phyloP scores from a whole-genome alignment of 345 rosid species.

The Eucalyptus dawsonii region DNA sequence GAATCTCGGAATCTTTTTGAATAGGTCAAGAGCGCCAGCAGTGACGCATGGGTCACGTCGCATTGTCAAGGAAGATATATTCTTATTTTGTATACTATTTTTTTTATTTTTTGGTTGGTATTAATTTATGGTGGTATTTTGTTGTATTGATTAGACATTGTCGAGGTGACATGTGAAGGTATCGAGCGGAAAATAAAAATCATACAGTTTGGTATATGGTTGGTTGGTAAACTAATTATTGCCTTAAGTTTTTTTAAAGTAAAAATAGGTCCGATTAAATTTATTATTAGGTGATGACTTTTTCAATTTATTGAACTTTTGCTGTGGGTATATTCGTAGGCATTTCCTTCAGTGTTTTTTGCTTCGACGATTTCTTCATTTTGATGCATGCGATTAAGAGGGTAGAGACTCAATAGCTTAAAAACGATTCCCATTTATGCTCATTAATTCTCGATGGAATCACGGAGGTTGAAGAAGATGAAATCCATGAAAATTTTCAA shows the following conservation, averaged over 20 bases:
- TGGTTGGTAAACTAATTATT: not conserved
- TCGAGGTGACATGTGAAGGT: not conserved
- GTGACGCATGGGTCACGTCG: not conserved
- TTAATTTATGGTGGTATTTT: not conserved
- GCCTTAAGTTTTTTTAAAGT: not conserved
- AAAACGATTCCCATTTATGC: not conserved
- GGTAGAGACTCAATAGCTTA: not conserved
- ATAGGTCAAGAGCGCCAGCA: not conserved
- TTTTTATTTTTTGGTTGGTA: not conserved
- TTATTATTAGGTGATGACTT: not conserved
- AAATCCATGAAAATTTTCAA: no score
- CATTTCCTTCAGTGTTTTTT: not conserved
- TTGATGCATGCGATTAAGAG: no score
- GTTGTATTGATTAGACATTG: not conserved
- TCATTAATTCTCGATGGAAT: not conserved
- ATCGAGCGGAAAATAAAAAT: not conserved
- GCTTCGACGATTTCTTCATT: not conserved
- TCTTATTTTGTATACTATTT: not conserved
- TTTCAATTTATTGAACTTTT: not conserved
- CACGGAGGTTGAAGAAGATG: not conserved
- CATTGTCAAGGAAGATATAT: not conserved
- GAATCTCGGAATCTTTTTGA: not conserved
- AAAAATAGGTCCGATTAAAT: not conserved
- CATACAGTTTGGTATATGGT: not conserved
- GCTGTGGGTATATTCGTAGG: not conserved